phyloP scores from a whole-genome alignment of 805 yeast species.

The Teunomyces gatunensis region DNA sequence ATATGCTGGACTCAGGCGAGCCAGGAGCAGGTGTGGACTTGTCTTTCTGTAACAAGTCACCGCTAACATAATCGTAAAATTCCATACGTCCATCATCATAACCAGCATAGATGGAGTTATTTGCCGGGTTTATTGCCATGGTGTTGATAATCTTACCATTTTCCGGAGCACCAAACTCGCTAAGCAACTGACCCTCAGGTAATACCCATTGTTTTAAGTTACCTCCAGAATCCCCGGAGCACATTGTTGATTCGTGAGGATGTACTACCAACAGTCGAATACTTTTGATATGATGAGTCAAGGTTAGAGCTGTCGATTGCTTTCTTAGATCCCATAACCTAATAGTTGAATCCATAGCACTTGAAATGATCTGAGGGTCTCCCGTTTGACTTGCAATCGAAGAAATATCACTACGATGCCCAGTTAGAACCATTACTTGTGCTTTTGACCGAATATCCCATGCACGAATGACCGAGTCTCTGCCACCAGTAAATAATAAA shows the following conservation, averaged over 20 bases:
- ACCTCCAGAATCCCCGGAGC: slow-evolving; percentile 78
- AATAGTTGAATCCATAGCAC: slow-evolving; percentile 82
- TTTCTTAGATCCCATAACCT: slow-evolving; percentile 88
- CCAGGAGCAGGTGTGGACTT: slow-evolving; percentile 65
- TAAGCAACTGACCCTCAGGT: slow-evolving; percentile 68
- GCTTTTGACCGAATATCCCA: slow-evolving; percentile 90
- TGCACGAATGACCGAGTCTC: slow-evolving; percentile 80
- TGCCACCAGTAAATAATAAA: slow-evolving; percentile 79
- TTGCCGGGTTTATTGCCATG: slow-evolving; percentile 59
- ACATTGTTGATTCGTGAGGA: slow-evolving; percentile 69
- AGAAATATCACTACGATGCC: slow-evolving; percentile 77
- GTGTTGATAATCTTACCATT: slow-evolving; percentile 61
- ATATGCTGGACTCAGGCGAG: slow-evolving; percentile 63
- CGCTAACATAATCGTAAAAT: slow-evolving; percentile 75
- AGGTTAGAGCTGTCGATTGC: slow-evolving; percentile 63
- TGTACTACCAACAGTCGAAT: slow-evolving; percentile 72
- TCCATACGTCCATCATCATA: slow-evolving; percentile 78
- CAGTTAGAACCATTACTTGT: slow-evolving; percentile 73
- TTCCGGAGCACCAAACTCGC: slow-evolving; percentile 53
- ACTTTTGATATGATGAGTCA: slow-evolving; percentile 84
- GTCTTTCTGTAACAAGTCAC: slow-evolving; percentile 56
- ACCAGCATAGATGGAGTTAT: slow-evolving; percentile 69
- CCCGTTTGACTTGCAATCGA: slow-evolving; percentile 63
- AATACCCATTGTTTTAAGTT: slow-evolving; percentile 74
- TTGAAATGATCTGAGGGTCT: slow-evolving; percentile 83